Evolutionary conservation across 2,329 filamentous ascomycete genomes (phyloP).

Genomic region (Aureobasidium melanogenum): DNA sequence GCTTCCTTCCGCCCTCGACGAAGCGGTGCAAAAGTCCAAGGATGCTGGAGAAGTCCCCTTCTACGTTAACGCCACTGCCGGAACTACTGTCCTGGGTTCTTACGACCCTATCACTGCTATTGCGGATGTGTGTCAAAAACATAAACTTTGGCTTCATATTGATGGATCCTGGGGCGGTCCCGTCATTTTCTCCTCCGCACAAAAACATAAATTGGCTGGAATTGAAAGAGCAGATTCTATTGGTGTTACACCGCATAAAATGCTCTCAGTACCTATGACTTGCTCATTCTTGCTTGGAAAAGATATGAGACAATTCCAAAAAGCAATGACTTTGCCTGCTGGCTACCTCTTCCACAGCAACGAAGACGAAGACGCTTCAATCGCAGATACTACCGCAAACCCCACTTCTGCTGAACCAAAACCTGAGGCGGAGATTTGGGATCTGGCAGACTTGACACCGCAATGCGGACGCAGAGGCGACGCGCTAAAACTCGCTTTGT

Average conservation of each 20-base stretch:
- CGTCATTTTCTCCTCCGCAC: constrained; percentile 64
- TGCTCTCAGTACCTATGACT: constrained; percentile 84
- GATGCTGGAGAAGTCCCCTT: constrained; percentile 68
- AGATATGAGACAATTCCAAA: constrained; percentile 69
- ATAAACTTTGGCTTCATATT: constrained; percentile 83
- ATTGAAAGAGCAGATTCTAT: constrained; percentile 68
- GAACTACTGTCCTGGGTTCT: constrained; percentile 84
- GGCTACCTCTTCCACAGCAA: constrained; percentile 55
- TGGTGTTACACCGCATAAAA: constrained; percentile 92
- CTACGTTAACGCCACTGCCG: constrained; percentile 91
- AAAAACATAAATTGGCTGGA: constrained; percentile 58
- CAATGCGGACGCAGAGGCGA: constrained; percentile 88
- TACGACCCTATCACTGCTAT: constrained; percentile 74
- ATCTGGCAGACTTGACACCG: constrained; percentile 83
- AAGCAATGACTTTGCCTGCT: constrained; percentile 76
- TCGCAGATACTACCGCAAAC: constrained; percentile 13
- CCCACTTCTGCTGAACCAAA: neutral
- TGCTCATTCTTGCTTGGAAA: constrained; percentile 79
- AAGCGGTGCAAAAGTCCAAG: constrained; percentile 53
- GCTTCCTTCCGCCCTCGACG: constrained; percentile 55
- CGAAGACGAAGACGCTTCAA: constrained; percentile 25
- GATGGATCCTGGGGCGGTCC: constrained; percentile 88
- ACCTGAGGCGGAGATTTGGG: constrained; percentile 57
- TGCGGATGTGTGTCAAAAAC: constrained; percentile 57
- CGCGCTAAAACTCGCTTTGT: constrained; percentile 74